Evolutionary conservation across 805 yeast species (phyloP), one percentile per base, ranked within the genome.

Genomic region (Spathaspora passalidarum): DNA sequence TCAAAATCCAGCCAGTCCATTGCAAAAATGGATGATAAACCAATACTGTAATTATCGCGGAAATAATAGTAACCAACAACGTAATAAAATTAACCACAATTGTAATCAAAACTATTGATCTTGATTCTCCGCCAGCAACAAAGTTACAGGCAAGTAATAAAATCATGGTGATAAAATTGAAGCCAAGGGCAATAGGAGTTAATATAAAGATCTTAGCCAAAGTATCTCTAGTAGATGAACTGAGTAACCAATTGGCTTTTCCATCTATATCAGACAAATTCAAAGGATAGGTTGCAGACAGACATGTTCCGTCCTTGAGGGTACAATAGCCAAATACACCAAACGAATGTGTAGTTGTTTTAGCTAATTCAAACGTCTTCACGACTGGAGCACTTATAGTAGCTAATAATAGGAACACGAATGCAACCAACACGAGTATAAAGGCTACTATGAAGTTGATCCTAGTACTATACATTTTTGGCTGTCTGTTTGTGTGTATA

Each of bases 1-100:
- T 74, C 56, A 84, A 69, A 26, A 83, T 59, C 91, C 92, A 86
- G 7, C 83, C 73, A n/a, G 82, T 73, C 91, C 91, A 86, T 5
- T 73, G 64, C 14, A 84, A 72, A 49, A 82, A 69, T 7, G 94
- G 94, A 54, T 72, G 76, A 60, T 83, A 86, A 13, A 80, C 65
- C 42, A 87, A 55, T 32, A 85, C 72, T 0, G 71, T 68, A 22
- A 82, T 74, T 9, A 86, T 63, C 44, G 85, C 78, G 19, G 76
- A 64, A 35, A 85, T 51, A 1, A 84, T 75, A 8, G 88, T 65
- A 9, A 76, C 69, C 13, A 81, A 49, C 58, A 84, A 82, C 0
- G 82, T 69, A 9, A 85, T 36, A 19, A 78, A 49, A 14, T 78
- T 58, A 36, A 79, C 59, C 1, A 78, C 52, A 23, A 82, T 60